Evolutionary conservation across 2,329 filamentous ascomycete genomes (phyloP).

Genomic region (Botrytis fragariae): DNA sequence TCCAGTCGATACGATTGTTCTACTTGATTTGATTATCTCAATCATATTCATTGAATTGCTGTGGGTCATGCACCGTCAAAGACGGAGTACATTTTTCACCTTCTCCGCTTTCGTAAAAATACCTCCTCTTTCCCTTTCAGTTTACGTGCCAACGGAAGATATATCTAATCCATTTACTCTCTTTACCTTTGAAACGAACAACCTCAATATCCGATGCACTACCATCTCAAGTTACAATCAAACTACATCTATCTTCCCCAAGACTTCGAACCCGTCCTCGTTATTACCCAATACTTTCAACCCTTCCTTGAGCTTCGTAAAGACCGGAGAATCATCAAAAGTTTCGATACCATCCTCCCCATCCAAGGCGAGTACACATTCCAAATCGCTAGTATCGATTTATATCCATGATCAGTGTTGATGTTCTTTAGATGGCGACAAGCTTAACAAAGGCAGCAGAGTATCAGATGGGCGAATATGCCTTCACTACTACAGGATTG

Average conservation of each 20-base stretch:
- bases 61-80: neutral
- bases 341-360: accelerated
- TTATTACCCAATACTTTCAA: neutral
- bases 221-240: too few species aligned
- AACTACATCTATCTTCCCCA: too few species aligned
- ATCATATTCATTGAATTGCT: neutral
- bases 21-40: neutral
- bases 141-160: neutral
- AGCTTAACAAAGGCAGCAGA: too few species aligned
- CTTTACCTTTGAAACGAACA: too few species aligned
- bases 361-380: neutral
- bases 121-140: neutral
- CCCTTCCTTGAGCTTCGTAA: too few species aligned
- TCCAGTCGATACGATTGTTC: too few species aligned
- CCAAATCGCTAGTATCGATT: neutral
- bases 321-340: neutral
- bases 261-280: too few species aligned
- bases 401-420: neutral
- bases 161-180: too few species aligned
- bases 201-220: too few species aligned
- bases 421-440: neutral
- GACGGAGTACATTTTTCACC: neutral
- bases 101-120: neutral
- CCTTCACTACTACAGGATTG: too few species aligned
- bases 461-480: too few species aligned